Evolutionary conservation across 1,284 basidiomycete species (phyloP).

Genomic region (Papiliotrema fonsecae): DNA sequence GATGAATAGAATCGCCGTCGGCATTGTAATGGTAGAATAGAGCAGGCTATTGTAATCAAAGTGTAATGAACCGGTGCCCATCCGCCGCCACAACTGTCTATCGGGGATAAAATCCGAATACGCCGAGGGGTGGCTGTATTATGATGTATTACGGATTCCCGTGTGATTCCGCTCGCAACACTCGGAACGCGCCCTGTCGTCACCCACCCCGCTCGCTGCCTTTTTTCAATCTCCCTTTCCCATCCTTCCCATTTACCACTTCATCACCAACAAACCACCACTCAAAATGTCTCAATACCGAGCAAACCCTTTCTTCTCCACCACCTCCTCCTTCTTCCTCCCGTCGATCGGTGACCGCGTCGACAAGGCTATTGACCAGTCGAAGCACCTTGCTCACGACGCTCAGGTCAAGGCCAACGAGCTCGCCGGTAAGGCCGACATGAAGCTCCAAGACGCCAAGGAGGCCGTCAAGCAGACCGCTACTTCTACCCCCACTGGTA

Average conservation of each 20-base stretch:
- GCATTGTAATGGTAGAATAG: background rate
- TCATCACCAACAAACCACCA: constrained; percentile 1
- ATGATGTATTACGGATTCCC: background rate
- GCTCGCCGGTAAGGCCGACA: constrained; percentile 25
- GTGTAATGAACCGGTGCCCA: background rate
- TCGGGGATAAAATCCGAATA: background rate
- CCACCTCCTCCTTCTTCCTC: constrained; percentile 45
- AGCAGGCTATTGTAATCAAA: background rate
- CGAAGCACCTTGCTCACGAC: constrained; percentile 27
- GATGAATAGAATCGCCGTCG: background rate
- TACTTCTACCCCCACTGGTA: constrained; percentile 43
- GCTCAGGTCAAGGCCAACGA: constrained; percentile 23
- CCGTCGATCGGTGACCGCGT: constrained; percentile 48
- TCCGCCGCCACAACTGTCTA: background rate
- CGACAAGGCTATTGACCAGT: constrained; percentile 39
- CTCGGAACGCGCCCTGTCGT: background rate
- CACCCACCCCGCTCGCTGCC: background rate
- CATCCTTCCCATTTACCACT: background rate
- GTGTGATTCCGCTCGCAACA: background rate
- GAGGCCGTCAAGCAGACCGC: constrained; percentile 38
- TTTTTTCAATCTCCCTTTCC: background rate
- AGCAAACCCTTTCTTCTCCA: constrained; percentile 47
- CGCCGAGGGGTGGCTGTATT: no score
- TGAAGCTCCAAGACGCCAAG: constrained; percentile 41
- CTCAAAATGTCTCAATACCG: constrained; percentile 31